Conservation (phyloP, 768 basidiomycete genomes). For the Boletus rubroflammeus region DNA sequence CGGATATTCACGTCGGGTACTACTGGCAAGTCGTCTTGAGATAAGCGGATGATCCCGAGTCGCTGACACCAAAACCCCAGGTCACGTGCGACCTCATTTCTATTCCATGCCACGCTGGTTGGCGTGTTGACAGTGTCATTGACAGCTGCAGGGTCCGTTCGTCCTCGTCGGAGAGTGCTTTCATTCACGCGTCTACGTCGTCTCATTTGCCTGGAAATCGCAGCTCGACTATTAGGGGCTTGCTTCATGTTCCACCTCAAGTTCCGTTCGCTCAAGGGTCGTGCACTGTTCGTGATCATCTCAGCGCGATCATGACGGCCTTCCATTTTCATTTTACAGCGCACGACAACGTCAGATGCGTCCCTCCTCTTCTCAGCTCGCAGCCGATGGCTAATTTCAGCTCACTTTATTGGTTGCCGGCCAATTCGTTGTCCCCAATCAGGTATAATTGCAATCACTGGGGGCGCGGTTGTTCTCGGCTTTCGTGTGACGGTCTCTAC, state of each 20-base stretch:
- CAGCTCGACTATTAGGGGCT: constrained; percentile 2
- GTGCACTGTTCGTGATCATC: not conserved
- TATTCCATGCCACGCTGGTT: not conserved
- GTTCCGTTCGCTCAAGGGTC: constrained; percentile 18
- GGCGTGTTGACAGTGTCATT: no score
- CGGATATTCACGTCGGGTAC: not conserved
- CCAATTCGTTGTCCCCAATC: not conserved
- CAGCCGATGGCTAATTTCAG: constrained; percentile 14
- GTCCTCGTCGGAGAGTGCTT: not conserved
- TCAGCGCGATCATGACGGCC: constrained; percentile 11
- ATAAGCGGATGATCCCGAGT: constrained; percentile 21
- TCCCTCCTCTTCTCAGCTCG: constrained; percentile 8
- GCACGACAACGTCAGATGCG: constrained; percentile 4
- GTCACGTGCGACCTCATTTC: constrained; percentile 15
- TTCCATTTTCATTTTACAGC: constrained; percentile 21
- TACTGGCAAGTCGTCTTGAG: not conserved
- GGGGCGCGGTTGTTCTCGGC: not conserved
- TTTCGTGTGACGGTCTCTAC: not conserved
- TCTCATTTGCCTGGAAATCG: not conserved
- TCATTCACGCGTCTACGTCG: not conserved
- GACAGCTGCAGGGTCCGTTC: not conserved
- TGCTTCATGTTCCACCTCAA: constrained; percentile 7
- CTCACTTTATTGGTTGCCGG: constrained; percentile 7
- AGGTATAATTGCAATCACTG: not conserved
- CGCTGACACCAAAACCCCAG: constrained; percentile 18